Conservation (phyloP, 169 alveolate species). For the Plasmodium gaboni region DNA sequence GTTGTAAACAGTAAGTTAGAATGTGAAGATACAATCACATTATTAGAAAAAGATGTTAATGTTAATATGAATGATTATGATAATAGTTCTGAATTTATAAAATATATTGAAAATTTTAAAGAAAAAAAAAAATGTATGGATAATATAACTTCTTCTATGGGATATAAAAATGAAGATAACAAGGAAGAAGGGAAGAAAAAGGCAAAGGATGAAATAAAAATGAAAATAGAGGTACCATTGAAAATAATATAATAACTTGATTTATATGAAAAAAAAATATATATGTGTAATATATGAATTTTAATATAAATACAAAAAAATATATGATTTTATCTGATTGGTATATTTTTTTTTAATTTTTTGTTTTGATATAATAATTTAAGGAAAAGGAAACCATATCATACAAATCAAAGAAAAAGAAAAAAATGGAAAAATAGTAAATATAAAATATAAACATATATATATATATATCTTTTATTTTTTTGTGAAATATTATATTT, state of each 20-base stretch:
- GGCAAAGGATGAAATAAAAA: conserved; percentile 9
- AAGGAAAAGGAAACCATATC: conserved; percentile 70
- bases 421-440: conserved; percentile 74
- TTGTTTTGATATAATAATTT: not conserved
- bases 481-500: conserved; percentile 18
- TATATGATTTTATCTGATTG: too few species aligned
- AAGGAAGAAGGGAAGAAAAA: not conserved
- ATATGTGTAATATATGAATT: too few species aligned
- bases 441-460: not conserved
- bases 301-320: too few species aligned
- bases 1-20: not conserved
- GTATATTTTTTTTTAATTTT: not conserved
- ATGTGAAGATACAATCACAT: not conserved
- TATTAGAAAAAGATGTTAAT: not conserved
- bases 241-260: not conserved
- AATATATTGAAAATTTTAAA: conserved; percentile 64
- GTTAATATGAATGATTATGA: conserved; percentile 10
- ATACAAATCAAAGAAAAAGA: conserved; percentile 51
- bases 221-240: conserved; percentile 4
- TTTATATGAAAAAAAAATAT: conserved; percentile 13
- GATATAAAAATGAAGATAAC: conserved; percentile 19
- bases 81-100: conserved; percentile 46
- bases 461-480: not conserved
- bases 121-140: conserved; percentile 48
- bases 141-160: conserved; percentile 16